Conservation (phyloP, 257 asterid species). For the Ilex aquifolium region DNA sequence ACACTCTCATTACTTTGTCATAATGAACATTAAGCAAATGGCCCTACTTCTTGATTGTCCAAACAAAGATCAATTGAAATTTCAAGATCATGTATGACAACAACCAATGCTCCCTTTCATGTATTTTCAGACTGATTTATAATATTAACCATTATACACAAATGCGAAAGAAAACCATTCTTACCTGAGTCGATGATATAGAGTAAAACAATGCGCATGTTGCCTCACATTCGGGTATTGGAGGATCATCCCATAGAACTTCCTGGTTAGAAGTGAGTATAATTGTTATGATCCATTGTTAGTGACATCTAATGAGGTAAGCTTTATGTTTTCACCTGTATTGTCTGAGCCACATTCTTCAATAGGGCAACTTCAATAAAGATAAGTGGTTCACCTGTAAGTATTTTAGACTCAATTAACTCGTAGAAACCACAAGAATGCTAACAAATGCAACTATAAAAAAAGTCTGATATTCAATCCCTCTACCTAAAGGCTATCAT, state of each 20-base stretch:
- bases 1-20: too few species aligned
- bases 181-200: constrained; percentile 93
- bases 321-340: constrained; percentile 47
- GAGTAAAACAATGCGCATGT: constrained; percentile 92
- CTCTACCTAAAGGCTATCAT: not conserved
- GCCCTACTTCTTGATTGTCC: not conserved
- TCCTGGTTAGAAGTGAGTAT: constrained; percentile 43
- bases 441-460: too few species aligned
- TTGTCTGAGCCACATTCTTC: constrained; percentile 72
- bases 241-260: constrained; percentile 95
- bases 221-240: constrained; percentile 78
- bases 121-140: too few species aligned
- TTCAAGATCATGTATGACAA: too few species aligned
- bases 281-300: constrained; percentile 11
- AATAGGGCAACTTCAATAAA: constrained; percentile 95
- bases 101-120: too few species aligned
- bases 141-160: constrained; percentile 6
- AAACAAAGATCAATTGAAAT: too few species aligned
- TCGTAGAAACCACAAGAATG: not conserved
- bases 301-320: not conserved
- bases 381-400: constrained; percentile 94
- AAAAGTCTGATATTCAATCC: not conserved
- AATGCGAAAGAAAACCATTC: constrained; percentile 1
- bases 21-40: not conserved
- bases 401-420: constrained; percentile 14